These are phyloP conservation scores for Hypoxylon sp. DNA, from an alignment of 2,329 filamentous ascomycete species.

Conservation along the genomic window DNA sequence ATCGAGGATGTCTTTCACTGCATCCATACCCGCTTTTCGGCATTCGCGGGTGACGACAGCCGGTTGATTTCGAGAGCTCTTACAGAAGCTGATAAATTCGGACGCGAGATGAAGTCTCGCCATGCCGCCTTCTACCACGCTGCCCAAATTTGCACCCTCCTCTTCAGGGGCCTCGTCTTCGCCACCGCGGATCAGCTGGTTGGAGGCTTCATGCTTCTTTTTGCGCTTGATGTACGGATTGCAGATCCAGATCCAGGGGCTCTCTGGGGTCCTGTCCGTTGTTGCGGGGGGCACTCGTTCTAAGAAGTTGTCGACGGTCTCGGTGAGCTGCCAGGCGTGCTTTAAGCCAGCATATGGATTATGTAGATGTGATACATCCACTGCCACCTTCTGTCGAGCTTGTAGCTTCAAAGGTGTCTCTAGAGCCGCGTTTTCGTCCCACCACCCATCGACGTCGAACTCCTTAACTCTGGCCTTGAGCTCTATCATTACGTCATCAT, in stretches of 20 bases:
- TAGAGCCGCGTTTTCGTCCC: slow-evolving; percentile 43
- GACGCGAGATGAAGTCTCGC: slow-evolving; percentile 57
- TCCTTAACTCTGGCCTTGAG: slow-evolving; percentile 59
- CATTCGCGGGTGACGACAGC: slow-evolving; percentile 55
- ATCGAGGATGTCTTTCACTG: slow-evolving; percentile 63
- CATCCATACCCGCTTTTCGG: slow-evolving; percentile 57
- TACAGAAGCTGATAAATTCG: slow-evolving; percentile 59
- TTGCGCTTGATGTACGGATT: slow-evolving; percentile 64
- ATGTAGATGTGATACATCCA: slow-evolving; percentile 51
- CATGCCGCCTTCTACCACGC: slow-evolving; percentile 61
- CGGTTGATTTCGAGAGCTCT: slow-evolving; percentile 46
- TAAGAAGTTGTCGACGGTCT: slow-evolving; percentile 72
- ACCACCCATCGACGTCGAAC: slow-evolving; percentile 62
- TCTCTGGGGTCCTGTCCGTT: slow-evolving; percentile 55
- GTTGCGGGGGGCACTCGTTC: slow-evolving; percentile 71
- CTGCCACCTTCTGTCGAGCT: slow-evolving; percentile 22
- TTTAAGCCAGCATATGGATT: slow-evolving; percentile 65
- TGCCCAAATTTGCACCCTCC: slow-evolving; percentile 53
- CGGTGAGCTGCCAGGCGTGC: slow-evolving; percentile 68
- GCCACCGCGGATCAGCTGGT: slow-evolving; percentile 52
- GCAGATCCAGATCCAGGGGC: slow-evolving; percentile 76
- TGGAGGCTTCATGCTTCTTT: slow-evolving; percentile 45
- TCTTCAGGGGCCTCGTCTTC: slow-evolving; percentile 59
- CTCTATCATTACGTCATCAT: slow-evolving; percentile 55
- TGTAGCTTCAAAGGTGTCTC: slow-evolving; percentile 37